phyloP scores from a whole-genome alignment of 768 basidiomycete species.

The Lepiota venenata region DNA sequence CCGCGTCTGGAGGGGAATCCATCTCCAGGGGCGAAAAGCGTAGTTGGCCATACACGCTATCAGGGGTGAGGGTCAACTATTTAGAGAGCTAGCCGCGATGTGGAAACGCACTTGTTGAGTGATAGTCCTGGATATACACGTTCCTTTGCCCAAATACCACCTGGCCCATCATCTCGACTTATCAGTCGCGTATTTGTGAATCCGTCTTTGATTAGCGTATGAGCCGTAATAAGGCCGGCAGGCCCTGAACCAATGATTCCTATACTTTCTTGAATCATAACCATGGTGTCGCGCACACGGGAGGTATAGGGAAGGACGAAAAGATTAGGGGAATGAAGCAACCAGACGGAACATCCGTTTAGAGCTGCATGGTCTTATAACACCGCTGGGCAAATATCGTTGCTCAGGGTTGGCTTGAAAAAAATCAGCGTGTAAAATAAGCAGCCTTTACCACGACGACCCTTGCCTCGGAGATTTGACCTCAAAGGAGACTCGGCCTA shows the following conservation, averaged over 20 bases:
- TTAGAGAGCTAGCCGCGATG: neutral
- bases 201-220: conserved; percentile 48
- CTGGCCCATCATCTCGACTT: conserved; percentile 41
- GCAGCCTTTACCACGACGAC: too few relatives aligned
- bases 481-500: too few relatives aligned
- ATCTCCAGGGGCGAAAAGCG: conserved; percentile 47
- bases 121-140: conserved; percentile 46
- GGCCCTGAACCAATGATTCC: conserved; percentile 47
- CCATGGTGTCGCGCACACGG: neutral
- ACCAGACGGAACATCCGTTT: too few relatives aligned
- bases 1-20: conserved; percentile 29
- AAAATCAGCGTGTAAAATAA: too few relatives aligned
- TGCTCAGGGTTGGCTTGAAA: too few relatives aligned
- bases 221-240: conserved; percentile 51
- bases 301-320: too few relatives aligned
- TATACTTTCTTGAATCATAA: neutral
- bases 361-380: too few relatives aligned
- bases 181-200: conserved; percentile 45
- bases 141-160: conserved; percentile 48
- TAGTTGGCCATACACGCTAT: conserved; percentile 52
- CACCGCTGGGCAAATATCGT: too few relatives aligned
- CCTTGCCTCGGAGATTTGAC: too few relatives aligned
- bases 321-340: too few relatives aligned
- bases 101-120: conserved; percentile 45
- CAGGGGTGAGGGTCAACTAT: neutral